Conservation (phyloP, 2,329 filamentous ascomycete genomes). For the Tolypocladium ovalisporum region DNA sequence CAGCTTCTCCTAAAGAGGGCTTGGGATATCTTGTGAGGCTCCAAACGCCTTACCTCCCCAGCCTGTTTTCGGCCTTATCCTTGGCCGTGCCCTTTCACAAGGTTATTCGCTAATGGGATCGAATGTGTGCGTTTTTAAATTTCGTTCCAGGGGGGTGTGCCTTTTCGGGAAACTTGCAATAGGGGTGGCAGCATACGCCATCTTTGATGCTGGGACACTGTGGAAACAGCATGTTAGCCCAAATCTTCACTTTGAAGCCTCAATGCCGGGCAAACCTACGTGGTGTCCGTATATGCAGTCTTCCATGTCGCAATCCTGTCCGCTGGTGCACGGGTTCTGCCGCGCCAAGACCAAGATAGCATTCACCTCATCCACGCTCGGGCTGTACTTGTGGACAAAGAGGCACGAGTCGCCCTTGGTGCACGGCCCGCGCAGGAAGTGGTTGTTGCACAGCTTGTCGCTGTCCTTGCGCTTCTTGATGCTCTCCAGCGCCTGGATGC, state of each 20-base stretch:
- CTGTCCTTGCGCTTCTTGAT: slow-evolving; percentile 44
- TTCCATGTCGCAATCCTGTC: slow-evolving; percentile 45
- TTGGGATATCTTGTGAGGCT: background rate
- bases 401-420: slow-evolving; percentile 41
- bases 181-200: slow-evolving; percentile 39
- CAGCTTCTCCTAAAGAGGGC: no score
- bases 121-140: slow-evolving; percentile 27
- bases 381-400: slow-evolving; percentile 46
- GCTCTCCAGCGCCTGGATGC: slow-evolving; percentile 33
- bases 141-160: slow-evolving; percentile 48
- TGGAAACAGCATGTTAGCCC: background rate
- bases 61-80: background rate
- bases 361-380: slow-evolving; percentile 40
- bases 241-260: background rate
- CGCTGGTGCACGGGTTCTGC: slow-evolving; percentile 44
- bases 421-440: slow-evolving; percentile 48
- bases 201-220: slow-evolving; percentile 44
- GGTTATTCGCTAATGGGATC: slow-evolving; percentile 16
- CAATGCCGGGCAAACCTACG: slow-evolving; percentile 25
- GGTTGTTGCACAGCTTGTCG: slow-evolving; percentile 51
- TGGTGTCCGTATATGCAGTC: slow-evolving; percentile 55
- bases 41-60: background rate
- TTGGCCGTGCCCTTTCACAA: background rate
- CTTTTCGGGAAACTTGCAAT: slow-evolving; percentile 42
- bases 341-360: slow-evolving; percentile 46